phyloP scores from a whole-genome alignment of 352 stramenopile genomes.

The Globisporangium irregulare region DNA sequence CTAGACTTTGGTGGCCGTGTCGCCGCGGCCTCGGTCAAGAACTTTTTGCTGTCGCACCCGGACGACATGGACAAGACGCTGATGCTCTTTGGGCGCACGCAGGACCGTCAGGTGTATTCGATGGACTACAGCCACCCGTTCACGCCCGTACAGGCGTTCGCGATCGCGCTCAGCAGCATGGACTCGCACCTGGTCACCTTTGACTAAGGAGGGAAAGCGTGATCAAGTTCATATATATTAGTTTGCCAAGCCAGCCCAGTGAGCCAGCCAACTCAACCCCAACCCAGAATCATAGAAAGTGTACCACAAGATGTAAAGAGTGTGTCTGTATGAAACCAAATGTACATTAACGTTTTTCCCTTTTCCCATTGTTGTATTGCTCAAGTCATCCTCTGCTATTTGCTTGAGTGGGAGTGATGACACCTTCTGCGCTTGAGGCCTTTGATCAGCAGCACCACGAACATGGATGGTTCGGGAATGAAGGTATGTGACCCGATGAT shows the following conservation, averaged over 20 bases:
- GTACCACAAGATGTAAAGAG: slow-evolving; percentile 15
- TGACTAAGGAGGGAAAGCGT: slow-evolving; percentile 39
- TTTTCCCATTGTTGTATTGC: too few species aligned
- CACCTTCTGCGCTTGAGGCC: too few species aligned
- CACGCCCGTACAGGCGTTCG: slow-evolving; percentile 82
- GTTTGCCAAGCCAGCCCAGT: background rate
- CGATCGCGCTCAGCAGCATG: slow-evolving; percentile 86
- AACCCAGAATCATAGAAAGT: slow-evolving; percentile 6
- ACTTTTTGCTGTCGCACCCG: slow-evolving; percentile 81
- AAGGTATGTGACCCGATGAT: too few species aligned
- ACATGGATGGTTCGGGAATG: too few species aligned
- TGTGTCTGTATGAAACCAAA: slow-evolving; percentile 42
- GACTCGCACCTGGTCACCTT: slow-evolving; percentile 87
- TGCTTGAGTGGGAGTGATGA: background rate
- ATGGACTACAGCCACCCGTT: slow-evolving; percentile 87
- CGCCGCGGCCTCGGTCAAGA: slow-evolving; percentile 85
- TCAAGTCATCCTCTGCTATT: too few species aligned
- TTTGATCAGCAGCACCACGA: too few species aligned
- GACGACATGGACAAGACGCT: slow-evolving; percentile 86
- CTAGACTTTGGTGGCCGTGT: slow-evolving; percentile 82
- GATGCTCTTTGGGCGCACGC: slow-evolving; percentile 84
- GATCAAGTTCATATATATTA: slow-evolving; percentile 6
- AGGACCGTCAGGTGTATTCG: slow-evolving; percentile 86
- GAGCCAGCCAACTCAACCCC: background rate
- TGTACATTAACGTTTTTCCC: slow-evolving; percentile 22